Percentiles rank a stretch among this genome's conserved stretches.
Conservation (phyloP, 495 filamentous ascomycete genomes). For the Tuber umbilicatum region DNA sequence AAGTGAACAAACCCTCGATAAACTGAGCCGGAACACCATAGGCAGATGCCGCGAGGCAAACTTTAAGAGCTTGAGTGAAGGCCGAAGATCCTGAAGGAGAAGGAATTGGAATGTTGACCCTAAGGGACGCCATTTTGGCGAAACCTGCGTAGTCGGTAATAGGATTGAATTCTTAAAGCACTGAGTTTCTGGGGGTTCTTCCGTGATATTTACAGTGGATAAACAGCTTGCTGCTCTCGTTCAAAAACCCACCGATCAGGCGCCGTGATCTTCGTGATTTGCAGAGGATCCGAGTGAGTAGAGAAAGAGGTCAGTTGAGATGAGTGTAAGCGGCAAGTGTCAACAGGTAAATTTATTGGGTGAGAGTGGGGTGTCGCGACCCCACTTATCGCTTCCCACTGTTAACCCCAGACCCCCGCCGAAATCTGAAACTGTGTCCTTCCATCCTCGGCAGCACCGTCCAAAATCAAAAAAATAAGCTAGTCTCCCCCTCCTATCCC, state of each 20-base stretch:
- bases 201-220: neutral
- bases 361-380: conserved; percentile 24
- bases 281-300: neutral
- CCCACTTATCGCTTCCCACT: conserved; percentile 12
- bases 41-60: conserved; percentile 37
- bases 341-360: conserved; percentile 4
- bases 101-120: conserved; percentile 42
- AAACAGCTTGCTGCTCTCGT: neutral
- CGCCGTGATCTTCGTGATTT: neutral
- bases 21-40: conserved; percentile 36
- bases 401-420: conserved; percentile 14
- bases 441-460: conserved; percentile 6
- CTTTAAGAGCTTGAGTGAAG: conserved; percentile 40
- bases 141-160: too few species aligned
- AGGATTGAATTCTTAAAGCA: neutral
- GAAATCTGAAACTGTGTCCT: conserved; percentile 8
- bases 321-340: neutral
- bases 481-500: neutral
- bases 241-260: neutral
- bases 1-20: conserved; percentile 33
- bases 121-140: conserved; percentile 33
- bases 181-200: neutral
- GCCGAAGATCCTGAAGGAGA: conserved; percentile 28
- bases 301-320: neutral
- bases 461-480: conserved; percentile 10